phyloP scores from a whole-genome alignment of 2,329 filamentous ascomycete species.

The Myotisia sp. region DNA sequence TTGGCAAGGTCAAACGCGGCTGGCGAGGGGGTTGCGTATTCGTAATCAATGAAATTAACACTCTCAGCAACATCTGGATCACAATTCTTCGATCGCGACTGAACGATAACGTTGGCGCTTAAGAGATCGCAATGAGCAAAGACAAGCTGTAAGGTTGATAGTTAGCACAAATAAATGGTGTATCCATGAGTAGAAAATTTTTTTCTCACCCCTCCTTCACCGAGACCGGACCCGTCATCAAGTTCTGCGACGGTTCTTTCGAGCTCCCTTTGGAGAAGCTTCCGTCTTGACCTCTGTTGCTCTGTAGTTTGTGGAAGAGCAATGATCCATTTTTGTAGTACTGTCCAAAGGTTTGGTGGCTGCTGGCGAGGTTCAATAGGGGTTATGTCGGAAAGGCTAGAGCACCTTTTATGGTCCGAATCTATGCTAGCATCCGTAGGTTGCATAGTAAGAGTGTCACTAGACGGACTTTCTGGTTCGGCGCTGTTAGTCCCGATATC shows the following conservation, averaged over 20 bases:
- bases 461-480: constrained; percentile 14
- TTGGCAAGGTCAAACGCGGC: constrained; percentile 95
- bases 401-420: constrained; percentile 10
- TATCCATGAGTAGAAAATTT: constrained; percentile 6
- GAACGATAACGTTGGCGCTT: constrained; percentile 89
- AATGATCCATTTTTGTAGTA: constrained; percentile 89
- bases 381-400: constrained; percentile 16
- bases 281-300: constrained; percentile 52
- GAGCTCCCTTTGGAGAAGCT: constrained; percentile 59
- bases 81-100: constrained; percentile 25
- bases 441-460: constrained; percentile 39
- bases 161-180: neutral
- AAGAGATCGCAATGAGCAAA: constrained; percentile 93
- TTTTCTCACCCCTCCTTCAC: constrained; percentile 56
- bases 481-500: constrained; percentile 25
- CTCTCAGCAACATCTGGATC: constrained; percentile 32
- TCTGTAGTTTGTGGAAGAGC: constrained; percentile 64
- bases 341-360: constrained; percentile 82
- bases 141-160: constrained; percentile 41
- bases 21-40: constrained; percentile 88
- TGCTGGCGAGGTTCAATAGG: constrained; percentile 50
- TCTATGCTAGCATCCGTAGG: constrained; percentile 16
- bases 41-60: constrained; percentile 91
- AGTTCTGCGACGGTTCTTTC: constrained; percentile 54
- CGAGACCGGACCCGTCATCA: constrained; percentile 62